A percentile compares a stretch with the other conserved stretches of the same genome.
phyloP scores from a whole-genome alignment of 208 protist genomes.

The Trypanosoma cruzi region DNA sequence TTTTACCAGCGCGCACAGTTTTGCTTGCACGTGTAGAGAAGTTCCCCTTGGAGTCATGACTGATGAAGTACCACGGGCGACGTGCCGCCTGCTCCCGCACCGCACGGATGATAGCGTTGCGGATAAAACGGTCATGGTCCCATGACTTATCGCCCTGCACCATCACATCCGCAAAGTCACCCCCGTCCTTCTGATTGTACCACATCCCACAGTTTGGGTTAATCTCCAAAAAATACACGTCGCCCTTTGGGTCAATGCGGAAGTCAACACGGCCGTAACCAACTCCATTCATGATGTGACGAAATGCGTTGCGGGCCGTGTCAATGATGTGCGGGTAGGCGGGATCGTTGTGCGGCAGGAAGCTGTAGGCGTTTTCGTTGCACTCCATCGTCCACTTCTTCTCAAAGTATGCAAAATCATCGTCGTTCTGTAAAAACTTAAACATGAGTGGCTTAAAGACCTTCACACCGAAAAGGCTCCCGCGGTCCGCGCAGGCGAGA shows the following conservation, averaged over 20 bases:
- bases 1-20: conserved; percentile 70
- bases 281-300: conserved; percentile 86
- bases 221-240: conserved; percentile 89
- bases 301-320: conserved; percentile 81
- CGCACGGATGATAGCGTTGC: conserved; percentile 58
- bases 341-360: conserved; percentile 70
- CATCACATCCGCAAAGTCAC: conserved; percentile 88
- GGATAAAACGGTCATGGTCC: conserved; percentile 82
- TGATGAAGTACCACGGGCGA: conserved; percentile 84
- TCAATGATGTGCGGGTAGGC: conserved; percentile 69
- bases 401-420: conserved; percentile 91
- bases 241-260: conserved; percentile 74
- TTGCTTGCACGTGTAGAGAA: conserved; percentile 76
- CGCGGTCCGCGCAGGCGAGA: conserved; percentile 68
- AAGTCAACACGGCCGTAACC: conserved; percentile 89
- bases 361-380: conserved; percentile 61
- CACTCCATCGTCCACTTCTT: conserved; percentile 88
- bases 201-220: conserved; percentile 93
- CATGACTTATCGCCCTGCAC: conserved; percentile 76
- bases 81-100: conserved; percentile 67
- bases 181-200: conserved; percentile 80
- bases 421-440: conserved; percentile 66
- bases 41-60: conserved; percentile 77
- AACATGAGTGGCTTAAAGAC: conserved; percentile 90
- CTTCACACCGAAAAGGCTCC: conserved; percentile 74